phyloP scores from a whole-genome alignment of 305 asterid species.

The Solanum hybrid region DNA sequence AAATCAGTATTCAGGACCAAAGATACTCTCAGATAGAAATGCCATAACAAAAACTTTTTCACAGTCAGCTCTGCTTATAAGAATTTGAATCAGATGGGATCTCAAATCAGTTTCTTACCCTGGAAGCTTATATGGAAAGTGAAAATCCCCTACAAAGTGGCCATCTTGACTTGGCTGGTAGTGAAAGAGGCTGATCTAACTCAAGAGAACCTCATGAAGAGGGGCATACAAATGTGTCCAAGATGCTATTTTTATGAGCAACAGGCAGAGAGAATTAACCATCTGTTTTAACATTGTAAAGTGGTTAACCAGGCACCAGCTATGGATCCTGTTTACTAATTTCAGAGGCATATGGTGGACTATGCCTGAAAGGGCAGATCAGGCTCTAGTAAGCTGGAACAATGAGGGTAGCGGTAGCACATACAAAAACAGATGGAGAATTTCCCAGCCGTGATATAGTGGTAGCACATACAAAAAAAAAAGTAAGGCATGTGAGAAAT shows the following conservation, averaged over 20 bases:
- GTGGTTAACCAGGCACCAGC: not conserved
- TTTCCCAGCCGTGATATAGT: not conserved
- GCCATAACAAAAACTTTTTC: not conserved
- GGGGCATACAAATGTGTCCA: not conserved
- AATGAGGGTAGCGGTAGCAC: not conserved
- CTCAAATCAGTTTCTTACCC: not conserved
- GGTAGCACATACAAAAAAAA: not conserved
- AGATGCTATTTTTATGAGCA: not conserved
- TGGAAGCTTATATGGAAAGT: not conserved
- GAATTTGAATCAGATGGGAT: not conserved
- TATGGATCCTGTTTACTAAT: not conserved
- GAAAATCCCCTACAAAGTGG: not conserved
- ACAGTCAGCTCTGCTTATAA: not conserved
- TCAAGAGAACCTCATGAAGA: not conserved
- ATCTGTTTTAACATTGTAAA: not conserved
- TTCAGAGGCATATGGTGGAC: not conserved
- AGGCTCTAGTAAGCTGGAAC: not conserved
- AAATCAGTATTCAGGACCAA: not conserved
- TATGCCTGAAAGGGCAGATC: not conserved
- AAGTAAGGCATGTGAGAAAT: not conserved
- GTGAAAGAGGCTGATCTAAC: not conserved
- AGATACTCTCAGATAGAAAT: not conserved
- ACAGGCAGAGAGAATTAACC: not conserved
- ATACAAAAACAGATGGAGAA: not conserved
- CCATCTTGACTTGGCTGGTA: not conserved